Percentiles rank a stretch among this genome's conserved stretches.
Conservation (phyloP, 202 grass and related monocot genomes). For the Alloteropsis angusta region DNA sequence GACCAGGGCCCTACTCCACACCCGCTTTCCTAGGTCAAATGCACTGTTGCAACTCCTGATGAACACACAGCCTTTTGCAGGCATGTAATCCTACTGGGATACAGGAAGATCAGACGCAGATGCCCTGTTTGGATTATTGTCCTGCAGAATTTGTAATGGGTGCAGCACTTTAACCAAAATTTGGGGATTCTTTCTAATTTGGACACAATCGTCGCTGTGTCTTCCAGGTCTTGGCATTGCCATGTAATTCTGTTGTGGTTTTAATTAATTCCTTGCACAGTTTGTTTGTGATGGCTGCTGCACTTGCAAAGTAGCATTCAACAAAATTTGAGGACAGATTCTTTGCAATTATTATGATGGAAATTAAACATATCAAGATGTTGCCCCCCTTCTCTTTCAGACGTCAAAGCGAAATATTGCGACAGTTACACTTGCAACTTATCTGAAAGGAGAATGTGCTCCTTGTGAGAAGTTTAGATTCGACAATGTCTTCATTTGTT, state of each 20-base stretch:
- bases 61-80: background rate
- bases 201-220: too few relatives aligned
- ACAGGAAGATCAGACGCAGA: background rate
- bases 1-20: background rate
- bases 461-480: slow-evolving; percentile 23
- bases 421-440: background rate
- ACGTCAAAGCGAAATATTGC: background rate
- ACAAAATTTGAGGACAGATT: background rate
- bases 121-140: background rate
- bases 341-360: background rate
- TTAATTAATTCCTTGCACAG: background rate
- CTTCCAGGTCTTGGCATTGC: background rate
- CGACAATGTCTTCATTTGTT: slow-evolving; percentile 33
- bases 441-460: slow-evolving; percentile 19
- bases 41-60: slow-evolving; percentile 22
- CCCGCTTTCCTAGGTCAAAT: slow-evolving; percentile 25
- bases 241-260: background rate
- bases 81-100: background rate
- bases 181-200: slow-evolving; percentile 4
- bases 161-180: background rate
- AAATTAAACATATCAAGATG: background rate
- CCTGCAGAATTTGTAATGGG: background rate
- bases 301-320: background rate
- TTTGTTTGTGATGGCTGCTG: background rate
- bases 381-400: background rate